Conservation (phyloP, 306 rosid species). For the Rosa multiflora region DNA sequence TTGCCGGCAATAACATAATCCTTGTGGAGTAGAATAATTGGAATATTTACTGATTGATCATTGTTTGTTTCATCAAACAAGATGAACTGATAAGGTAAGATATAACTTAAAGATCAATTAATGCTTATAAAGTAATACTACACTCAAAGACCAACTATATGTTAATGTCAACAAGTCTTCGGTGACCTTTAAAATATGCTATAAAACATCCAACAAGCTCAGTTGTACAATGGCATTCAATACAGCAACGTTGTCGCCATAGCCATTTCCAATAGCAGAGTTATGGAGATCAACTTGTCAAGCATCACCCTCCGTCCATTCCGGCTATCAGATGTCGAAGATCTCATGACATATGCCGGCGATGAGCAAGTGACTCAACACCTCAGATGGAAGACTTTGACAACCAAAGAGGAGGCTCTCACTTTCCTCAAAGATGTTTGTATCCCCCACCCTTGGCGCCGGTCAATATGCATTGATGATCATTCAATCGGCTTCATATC, state of each 20-base stretch:
- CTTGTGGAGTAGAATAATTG: neutral
- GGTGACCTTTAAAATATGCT: neutral
- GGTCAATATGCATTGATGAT: constrained; percentile 49
- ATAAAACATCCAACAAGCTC: neutral
- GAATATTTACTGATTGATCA: neutral
- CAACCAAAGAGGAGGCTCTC: constrained; percentile 50
- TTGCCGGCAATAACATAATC: neutral
- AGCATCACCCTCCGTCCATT: constrained; percentile 47
- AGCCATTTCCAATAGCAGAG: neutral
- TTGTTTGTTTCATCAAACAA: constrained; percentile 1
- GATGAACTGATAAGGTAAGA: neutral
- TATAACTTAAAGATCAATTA: neutral
- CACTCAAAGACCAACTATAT: too few relatives aligned
- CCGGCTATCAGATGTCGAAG: constrained; percentile 46
- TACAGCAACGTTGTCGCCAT: neutral
- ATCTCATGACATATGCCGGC: constrained; percentile 56
- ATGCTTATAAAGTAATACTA: neutral
- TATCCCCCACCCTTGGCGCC: constrained; percentile 63
- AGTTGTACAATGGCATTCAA: neutral
- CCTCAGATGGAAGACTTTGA: constrained; percentile 40
- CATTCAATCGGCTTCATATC: constrained; percentile 47
- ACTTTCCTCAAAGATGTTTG: constrained; percentile 52
- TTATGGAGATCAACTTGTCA: constrained; percentile 34
- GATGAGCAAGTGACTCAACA: constrained; percentile 41
- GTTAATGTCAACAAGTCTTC: neutral